These are phyloP conservation scores for Peniophora sp. DNA, from an alignment of 1,284 basidiomycete species.

Conservation along the genomic window DNA sequence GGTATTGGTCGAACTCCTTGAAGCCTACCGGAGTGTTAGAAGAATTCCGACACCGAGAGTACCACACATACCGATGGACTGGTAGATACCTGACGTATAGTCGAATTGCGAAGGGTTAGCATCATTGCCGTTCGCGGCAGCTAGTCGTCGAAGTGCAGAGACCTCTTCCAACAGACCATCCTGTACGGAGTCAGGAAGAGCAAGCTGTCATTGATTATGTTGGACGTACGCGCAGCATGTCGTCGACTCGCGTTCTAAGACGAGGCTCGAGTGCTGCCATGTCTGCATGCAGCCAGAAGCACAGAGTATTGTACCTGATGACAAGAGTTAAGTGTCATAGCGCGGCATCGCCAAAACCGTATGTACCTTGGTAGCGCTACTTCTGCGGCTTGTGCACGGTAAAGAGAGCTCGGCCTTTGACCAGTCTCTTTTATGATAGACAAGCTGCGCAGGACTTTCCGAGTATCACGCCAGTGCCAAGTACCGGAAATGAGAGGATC, in stretches of 20 bases:
- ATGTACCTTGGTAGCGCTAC: constrained; percentile 40
- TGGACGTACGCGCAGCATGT: constrained; percentile 74
- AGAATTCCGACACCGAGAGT: not conserved
- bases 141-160: constrained; percentile 32
- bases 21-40: constrained; percentile 51
- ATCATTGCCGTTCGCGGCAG: constrained; percentile 17
- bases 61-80: constrained; percentile 75
- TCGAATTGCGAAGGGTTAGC: constrained; percentile 23
- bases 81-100: constrained; percentile 84
- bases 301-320: constrained; percentile 76
- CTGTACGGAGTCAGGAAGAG: constrained; percentile 28
- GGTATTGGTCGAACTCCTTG: constrained; percentile 77
- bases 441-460: constrained; percentile 83
- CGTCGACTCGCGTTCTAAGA: constrained; percentile 77
- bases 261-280: constrained; percentile 56
- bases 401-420: constrained; percentile 60
- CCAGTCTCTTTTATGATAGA: constrained; percentile 75
- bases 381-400: constrained; percentile 52
- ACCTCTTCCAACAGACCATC: constrained; percentile 86
- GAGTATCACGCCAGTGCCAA: constrained; percentile 94
- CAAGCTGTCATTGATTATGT: no score
- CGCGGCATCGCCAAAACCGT: not conserved
- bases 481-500: constrained; percentile 74
- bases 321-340: not conserved
- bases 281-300: constrained; percentile 90